A percentile compares a stretch with the other conserved stretches of the same genome.
Conservation (phyloP, 768 basidiomycete species). For the Phylloporus sp. region DNA sequence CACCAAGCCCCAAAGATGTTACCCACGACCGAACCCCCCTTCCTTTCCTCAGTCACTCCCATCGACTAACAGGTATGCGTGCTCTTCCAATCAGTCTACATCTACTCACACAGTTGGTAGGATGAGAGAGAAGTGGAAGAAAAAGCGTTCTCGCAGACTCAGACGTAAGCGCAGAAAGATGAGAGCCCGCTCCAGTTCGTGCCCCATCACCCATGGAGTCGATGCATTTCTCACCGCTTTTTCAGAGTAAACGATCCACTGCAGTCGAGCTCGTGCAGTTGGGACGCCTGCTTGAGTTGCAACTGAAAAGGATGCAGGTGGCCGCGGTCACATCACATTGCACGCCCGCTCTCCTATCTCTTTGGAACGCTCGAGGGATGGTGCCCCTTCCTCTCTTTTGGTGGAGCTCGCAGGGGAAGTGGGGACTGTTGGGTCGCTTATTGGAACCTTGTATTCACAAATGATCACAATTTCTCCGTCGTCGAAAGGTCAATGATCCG, state of each 20-base stretch:
- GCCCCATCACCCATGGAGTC: not conserved
- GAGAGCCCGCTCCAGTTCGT: constrained; percentile 90
- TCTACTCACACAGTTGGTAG: constrained; percentile 28
- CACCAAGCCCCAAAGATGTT: constrained; percentile 28
- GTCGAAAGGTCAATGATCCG: not conserved
- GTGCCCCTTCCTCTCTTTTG: constrained; percentile 16
- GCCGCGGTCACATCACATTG: constrained; percentile 16
- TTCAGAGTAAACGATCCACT: constrained; percentile 34
- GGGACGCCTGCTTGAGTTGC: constrained; percentile 11
- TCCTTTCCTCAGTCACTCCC: constrained; percentile 28
- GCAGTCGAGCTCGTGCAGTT: constrained; percentile 28
- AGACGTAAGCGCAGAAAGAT: constrained; percentile 94
- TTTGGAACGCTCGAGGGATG: constrained; percentile 19
- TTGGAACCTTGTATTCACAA: constrained; percentile 22
- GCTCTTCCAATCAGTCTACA: not conserved
- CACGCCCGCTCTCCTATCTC: constrained; percentile 27
- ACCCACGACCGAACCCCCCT: constrained; percentile 10
- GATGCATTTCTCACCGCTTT: not conserved
- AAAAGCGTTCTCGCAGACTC: constrained; percentile 90
- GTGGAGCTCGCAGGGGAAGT: constrained; percentile 20
- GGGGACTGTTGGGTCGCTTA: constrained; percentile 23
- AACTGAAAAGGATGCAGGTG: constrained; percentile 13
- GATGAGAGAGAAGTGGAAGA: constrained; percentile 98
- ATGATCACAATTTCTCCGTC: constrained; percentile 10
- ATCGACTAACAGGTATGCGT: constrained; percentile 27